Base-by-base conservation (phyloP, 371 early-diverging fungal genomes). In the Furculomyces boomerangus region DNA sequence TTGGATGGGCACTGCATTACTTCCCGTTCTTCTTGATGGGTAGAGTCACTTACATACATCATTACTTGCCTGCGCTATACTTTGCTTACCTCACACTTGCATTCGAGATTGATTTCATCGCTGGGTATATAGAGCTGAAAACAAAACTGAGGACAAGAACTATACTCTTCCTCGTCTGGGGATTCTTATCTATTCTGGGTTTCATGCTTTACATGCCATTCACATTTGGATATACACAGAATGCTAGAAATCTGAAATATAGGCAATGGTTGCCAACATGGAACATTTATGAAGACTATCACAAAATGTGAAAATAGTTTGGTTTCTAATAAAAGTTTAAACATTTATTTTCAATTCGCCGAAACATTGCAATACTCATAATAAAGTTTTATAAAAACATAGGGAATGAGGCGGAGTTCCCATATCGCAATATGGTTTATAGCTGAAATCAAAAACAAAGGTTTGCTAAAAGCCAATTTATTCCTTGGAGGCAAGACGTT, bases 11-110 rank as follows among this genome's bases (percentile, higher is more conserved):
- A 54, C 73, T 99, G 53, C 99, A 99, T 67, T 99, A 93, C 72
- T 54, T 91, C 3, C 98, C 99, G 25, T 99, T 99, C 73, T 92
- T 81, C 61, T 77, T 95, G 51, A 93, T 99, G 90, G 93, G 91
- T 18, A 86, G 99, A 50, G 98, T 99, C 50, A 86, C 88, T 0
- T 97, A 97, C 62, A 71, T 98, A 30, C 99, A 98, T 67, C 99
- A 99, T 65, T 98, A 98, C 70, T 90, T 96, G 70, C 98, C 99
- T 0, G 92, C 98, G 0, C 76, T 97, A 30, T 97, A 97, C 69
- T 98, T 99, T 71, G 80, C 82, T 37, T 78, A 95, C 46, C 66
- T 97, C 30, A 66, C 79, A 67, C 74, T 83, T 22, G 79, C 82
- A 3, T 84, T 79, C 62, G 53, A 87, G 54, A 44, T 88, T 28